Evolutionary conservation across 106 monocot genomes (phyloP), one percentile per base, ranked within the genome.

Genomic region (Allium cepa): DNA sequence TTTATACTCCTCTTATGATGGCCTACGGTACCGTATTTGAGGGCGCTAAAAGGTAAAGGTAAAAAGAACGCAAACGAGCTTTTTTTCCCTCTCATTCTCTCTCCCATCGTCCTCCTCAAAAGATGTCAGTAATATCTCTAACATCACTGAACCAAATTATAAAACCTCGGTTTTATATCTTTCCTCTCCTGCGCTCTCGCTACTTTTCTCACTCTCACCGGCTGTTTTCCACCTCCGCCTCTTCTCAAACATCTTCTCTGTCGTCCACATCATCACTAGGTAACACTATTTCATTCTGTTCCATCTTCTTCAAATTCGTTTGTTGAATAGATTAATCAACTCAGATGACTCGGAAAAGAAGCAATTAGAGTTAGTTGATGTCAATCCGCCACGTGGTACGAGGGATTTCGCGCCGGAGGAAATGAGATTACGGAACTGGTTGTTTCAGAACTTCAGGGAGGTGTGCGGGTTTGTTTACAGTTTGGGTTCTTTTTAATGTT

Each of bases 371-470:
- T 62, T 84, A 12, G 81, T 99, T 60, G 99, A 93, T 46, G 81
- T 90, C 8, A 99, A 99, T 60, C 99, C 99, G 10, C 99, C 99
- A 10, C 76, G 99, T 16, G 93, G 99, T 45, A 99, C 99, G 55
- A 80, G 99, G 73, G 99, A 99, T 49, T 99, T 99, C 69, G 76
- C 75, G 2, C 99, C 93, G 56, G 90, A 93, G 64, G 99, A 93
- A 10, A 93, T 90, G 99, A 77, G 99, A 53, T 75, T 99, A 10
- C 73, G 99, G 49, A 90, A 67, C 53, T 93, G 99, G 99, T 79
- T 99, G 36, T 99, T 99, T 63, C 75, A 85, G 11, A 75, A 99
- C 75, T 99, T 93, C 72, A 79, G 90, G 28, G 90, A 99, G 93
- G 96, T 92, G 73, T 36, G 36, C 27, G 63, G 49, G 36, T 15